phyloP scores from a whole-genome alignment of 768 basidiomycete genomes.

The Coprinopsis cinerea region DNA sequence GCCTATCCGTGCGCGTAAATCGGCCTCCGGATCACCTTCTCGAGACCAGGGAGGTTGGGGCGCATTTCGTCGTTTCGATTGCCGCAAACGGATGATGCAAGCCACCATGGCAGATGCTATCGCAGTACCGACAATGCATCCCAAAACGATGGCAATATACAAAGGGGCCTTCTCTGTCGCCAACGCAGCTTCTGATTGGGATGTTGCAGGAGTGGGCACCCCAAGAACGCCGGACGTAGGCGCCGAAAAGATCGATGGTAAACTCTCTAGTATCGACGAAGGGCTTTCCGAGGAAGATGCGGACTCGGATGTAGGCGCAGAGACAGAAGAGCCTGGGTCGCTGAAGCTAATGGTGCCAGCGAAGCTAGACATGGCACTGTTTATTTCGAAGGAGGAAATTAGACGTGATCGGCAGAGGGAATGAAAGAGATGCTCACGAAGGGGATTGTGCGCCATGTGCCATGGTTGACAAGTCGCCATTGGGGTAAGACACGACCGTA shows the following conservation, averaged over 20 bases:
- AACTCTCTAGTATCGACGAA: too few relatives aligned
- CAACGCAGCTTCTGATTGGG: conserved; percentile 2
- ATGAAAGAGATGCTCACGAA: conserved; percentile 1
- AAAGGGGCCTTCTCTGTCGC: conserved; percentile 32
- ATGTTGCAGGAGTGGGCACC: conserved; percentile 11
- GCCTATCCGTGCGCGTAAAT: conserved; percentile 10
- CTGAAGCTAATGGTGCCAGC: too few relatives aligned
- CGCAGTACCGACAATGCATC: conserved; percentile 38
- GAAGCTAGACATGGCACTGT: too few relatives aligned
- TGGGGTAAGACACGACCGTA: conserved; percentile 9
- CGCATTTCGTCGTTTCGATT: conserved; percentile 22
- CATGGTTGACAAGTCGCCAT: conserved; percentile 9
- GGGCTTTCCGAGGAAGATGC: too few relatives aligned
- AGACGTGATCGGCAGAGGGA: not conserved
- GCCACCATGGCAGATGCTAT: conserved; percentile 41
- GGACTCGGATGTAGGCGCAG: too few relatives aligned
- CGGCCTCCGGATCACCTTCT: conserved; percentile 18
- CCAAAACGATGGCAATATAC: conserved; percentile 47
- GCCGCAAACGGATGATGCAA: conserved; percentile 40
- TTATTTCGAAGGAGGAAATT: too few relatives aligned
- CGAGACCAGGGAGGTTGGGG: conserved; percentile 30
- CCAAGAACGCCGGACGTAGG: not conserved
- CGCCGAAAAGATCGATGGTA: not conserved
- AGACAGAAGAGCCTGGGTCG: too few relatives aligned
- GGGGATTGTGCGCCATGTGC: not conserved